Conservation (phyloP, 2,329 filamentous ascomycete species). For the Fusarium transvaalense region DNA sequence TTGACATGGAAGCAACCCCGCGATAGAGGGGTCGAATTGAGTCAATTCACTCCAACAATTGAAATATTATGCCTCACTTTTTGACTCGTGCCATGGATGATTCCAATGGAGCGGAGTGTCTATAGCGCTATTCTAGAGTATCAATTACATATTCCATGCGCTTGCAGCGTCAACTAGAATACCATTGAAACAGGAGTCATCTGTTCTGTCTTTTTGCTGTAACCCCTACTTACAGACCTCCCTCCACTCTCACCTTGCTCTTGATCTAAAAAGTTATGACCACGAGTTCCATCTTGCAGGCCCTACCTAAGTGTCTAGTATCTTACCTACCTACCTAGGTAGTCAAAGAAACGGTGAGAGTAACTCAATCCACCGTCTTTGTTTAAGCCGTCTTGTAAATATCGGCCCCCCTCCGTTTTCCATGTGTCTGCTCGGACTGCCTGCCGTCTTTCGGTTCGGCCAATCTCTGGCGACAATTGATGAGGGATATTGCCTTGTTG, state of each 20-base stretch:
- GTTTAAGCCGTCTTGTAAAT: conserved; percentile 10
- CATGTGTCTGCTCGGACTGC: conserved; percentile 3
- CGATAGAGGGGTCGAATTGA: conserved; percentile 39
- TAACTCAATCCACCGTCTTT: conserved; percentile 34
- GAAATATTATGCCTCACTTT: conserved; percentile 32
- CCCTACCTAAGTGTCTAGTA: no score
- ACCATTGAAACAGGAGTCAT: not conserved
- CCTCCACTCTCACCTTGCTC: not conserved
- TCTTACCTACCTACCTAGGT: no score
- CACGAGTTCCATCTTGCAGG: conserved; percentile 9
- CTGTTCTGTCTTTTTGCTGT: conserved; percentile 6
- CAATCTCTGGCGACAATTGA: conserved; percentile 21
- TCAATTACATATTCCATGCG: conserved; percentile 4
- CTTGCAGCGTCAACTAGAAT: conserved; percentile 16
- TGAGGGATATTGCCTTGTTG: conserved; percentile 14
- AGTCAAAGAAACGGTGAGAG: conserved; percentile 32
- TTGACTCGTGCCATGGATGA: not conserved
- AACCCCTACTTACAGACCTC: conserved; percentile 4
- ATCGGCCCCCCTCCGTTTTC: conserved; percentile 36
- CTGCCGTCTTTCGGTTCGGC: conserved; percentile 22
- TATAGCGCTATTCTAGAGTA: conserved; percentile 8
- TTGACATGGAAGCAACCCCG: conserved; percentile 30
- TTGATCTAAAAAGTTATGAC: conserved; percentile 3
- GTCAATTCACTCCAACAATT: conserved; percentile 17
- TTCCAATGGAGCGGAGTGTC: conserved; percentile 15